Evolutionary conservation across 305 asterid species (phyloP).

Genomic region (Euphrasia arctica): DNA sequence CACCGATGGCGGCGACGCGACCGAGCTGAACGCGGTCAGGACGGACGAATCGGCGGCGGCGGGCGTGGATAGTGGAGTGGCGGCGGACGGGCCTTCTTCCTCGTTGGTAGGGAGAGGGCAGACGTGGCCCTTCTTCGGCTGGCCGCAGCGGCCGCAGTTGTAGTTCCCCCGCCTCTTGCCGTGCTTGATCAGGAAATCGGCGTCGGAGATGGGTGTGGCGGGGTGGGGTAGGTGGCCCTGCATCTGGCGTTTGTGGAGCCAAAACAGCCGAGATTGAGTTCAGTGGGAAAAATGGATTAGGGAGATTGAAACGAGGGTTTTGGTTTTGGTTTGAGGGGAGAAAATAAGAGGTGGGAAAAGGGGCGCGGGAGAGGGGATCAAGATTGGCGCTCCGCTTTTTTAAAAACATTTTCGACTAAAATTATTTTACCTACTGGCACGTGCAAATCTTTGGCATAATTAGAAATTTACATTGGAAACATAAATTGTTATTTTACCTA

Average conservation of each 20-base stretch:
- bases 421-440: conserved; percentile 4
- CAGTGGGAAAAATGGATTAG: not conserved
- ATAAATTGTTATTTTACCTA: too few relatives aligned
- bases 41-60: conserved; percentile 30
- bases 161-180: conserved; percentile 80
- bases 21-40: conserved; percentile 24
- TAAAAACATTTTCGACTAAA: not conserved
- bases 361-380: conserved; percentile 44
- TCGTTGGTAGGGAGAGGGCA: conserved; percentile 34
- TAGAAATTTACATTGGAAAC: not conserved
- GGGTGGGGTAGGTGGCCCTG: conserved; percentile 74
- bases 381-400: conserved; percentile 56
- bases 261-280: too few relatives aligned
- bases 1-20: conserved; percentile 35
- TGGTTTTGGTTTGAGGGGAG: conserved; percentile 20
- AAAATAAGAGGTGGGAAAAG: conserved; percentile 44
- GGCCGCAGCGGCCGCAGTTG: conserved; percentile 89
- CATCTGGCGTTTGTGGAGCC: conserved; percentile 34
- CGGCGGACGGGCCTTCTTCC: conserved; percentile 12
- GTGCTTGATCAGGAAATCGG: conserved; percentile 38
- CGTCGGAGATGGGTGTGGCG: conserved; percentile 67
- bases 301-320: conserved; percentile 6
- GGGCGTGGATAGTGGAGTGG: conserved; percentile 37
- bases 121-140: conserved; percentile 79
- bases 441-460: conserved; percentile 28